Base-by-base conservation (phyloP, 1,284 basidiomycete species). In the Moesziomyces globuligerus region DNA sequence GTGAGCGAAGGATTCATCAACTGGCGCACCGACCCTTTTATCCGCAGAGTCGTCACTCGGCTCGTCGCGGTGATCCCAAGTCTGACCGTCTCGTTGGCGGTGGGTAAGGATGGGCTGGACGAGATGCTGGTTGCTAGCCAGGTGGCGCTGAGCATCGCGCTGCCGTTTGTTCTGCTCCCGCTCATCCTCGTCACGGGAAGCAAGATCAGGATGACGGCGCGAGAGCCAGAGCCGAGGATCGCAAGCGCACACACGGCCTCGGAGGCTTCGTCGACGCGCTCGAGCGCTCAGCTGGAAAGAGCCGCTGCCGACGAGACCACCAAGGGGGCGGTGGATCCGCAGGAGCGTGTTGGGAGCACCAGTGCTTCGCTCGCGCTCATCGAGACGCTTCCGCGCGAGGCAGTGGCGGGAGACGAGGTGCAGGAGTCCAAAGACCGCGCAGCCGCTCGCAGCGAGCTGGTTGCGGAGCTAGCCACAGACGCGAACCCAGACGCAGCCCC, bases 1-100 rank as follows among this genome's bases (percentile, higher is more conserved):
- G 91, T 98, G 29, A 90, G 90, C 0, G 95, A 98, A 83, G 95
- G 95, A 0, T 96, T 97, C 83, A 87, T 98, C 62, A 88, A 89
- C 56, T 98, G 94, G 94, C 87, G 87, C 49, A 87, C 93, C 45
- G 90, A 91, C 54, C 91, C 93, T 11, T 86, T 92, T 42, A 78
- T 91, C 39, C 88, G 94, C 9, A 88, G 94, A 8, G 83, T 95
- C 4, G 75, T 93, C 48, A 98, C 95, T 1, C 89, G 95, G 6
- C 83, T 90, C 7, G 86, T 98, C 21, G 90, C 91, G 4, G 88
- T 98, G 32, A 85, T 96, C n/a, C 95, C 95, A 1, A 90, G 92
- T 11, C 87, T 93, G 78, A 85, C 87, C 3, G 90, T 97, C 36
- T 92, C 93, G 0, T 84, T 89, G 11, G 86, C 89, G 0, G 85